Evolutionary conservation across 73 alveolate species (phyloP).

Genomic region (Tetrahymena elliotti): DNA sequence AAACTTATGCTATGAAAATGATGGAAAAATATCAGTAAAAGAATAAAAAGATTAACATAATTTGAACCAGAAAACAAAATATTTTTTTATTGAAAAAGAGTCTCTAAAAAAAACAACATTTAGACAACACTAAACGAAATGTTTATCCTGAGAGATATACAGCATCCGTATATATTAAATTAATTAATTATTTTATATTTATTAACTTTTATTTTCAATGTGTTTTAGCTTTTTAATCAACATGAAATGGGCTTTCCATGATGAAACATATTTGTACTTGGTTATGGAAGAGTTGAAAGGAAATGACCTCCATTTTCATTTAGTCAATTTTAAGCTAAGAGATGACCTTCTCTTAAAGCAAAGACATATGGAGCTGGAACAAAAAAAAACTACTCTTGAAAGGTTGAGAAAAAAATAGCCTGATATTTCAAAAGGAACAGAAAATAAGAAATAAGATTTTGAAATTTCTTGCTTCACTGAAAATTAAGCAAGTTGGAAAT

Average conservation of each 20-base stretch:
- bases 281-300: background rate
- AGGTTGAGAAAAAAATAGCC: background rate
- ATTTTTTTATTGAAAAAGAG: background rate
- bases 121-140: background rate
- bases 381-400: background rate
- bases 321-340: background rate
- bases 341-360: background rate
- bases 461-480: background rate
- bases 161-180: background rate
- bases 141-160: background rate
- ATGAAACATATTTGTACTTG: background rate
- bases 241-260: background rate
- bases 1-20: background rate
- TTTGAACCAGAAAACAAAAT: background rate
- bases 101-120: background rate
- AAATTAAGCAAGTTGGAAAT: background rate
- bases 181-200: background rate
- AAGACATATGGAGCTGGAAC: background rate
- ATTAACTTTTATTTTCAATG: background rate
- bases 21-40: background rate
- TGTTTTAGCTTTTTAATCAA: background rate
- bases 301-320: background rate
- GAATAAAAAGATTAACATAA: background rate
- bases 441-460: background rate
- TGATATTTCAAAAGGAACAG: background rate